Percentiles rank a stretch among this genome's conserved stretches.
These are phyloP conservation scores for Candida maris DNA, from an alignment of 805 yeast species.

Conservation along the genomic window DNA sequence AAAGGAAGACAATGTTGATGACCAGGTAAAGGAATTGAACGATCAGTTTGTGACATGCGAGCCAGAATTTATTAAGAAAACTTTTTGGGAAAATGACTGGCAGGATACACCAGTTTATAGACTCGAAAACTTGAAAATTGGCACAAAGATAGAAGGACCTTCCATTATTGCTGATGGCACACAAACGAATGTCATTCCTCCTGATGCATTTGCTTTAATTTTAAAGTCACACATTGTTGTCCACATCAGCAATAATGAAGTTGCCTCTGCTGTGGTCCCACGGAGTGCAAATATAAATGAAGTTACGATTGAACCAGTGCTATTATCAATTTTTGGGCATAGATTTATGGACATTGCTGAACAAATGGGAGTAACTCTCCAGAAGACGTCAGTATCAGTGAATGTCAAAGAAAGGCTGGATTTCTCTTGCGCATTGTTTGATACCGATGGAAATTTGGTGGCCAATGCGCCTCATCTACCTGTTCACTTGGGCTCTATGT, in stretches of 20 bases:
- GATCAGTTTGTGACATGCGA: conserved; percentile 32
- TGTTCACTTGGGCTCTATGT: conserved; percentile 46
- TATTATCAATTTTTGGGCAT: conserved; percentile 41
- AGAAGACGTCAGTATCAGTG: conserved; percentile 41
- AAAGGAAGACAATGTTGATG: conserved; percentile 5
- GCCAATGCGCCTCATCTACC: conserved; percentile 38
- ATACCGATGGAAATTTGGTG: conserved; percentile 35
- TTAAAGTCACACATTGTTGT: conserved; percentile 32
- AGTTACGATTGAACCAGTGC: conserved; percentile 41
- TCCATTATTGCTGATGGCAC: conserved; percentile 34
- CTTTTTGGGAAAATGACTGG: conserved; percentile 2
- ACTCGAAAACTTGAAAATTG: conserved; percentile 48
- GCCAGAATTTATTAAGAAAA: conserved; percentile 32
- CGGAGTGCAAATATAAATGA: conserved; percentile 31
- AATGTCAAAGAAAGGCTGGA: conserved; percentile 47
- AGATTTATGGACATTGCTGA: conserved; percentile 51
- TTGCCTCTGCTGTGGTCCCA: neutral
- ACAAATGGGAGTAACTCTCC: conserved; percentile 44
- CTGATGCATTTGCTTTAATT: conserved; percentile 29
- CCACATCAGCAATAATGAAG: conserved; percentile 8
- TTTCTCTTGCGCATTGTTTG: conserved; percentile 46
- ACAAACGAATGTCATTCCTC: conserved; percentile 35
- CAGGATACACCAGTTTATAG: conserved; percentile 49
- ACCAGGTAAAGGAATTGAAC: conserved; percentile 41
- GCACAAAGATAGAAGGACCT: conserved; percentile 51